Conservation (phyloP, 768 basidiomycete species). For the Filobasidium wieringae region DNA sequence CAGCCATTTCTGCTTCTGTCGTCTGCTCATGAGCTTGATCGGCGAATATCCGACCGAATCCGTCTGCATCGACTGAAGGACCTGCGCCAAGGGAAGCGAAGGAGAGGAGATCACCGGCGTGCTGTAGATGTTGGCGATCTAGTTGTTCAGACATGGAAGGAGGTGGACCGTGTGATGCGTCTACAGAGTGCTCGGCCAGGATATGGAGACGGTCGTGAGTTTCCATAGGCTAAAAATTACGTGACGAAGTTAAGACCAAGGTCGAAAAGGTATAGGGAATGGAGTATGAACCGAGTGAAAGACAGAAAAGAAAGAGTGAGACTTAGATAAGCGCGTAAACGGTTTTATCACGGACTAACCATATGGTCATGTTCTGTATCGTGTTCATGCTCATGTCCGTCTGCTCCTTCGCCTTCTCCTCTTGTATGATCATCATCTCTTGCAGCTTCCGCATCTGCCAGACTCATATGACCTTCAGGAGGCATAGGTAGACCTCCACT, state of each 20-base stretch:
- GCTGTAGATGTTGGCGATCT: conserved; percentile 9
- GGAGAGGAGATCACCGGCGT: conserved; percentile 11
- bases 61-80: not conserved
- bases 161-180: conserved; percentile 9
- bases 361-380: not conserved
- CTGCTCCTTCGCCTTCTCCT: not conserved
- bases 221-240: not conserved
- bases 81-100: conserved; percentile 5
- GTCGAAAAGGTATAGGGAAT: not conserved
- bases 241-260: not conserved
- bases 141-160: conserved; percentile 12
- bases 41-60: not conserved
- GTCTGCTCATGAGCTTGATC: not conserved
- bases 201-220: conserved; percentile 7
- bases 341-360: too few species aligned
- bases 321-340: too few species aligned
- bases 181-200: conserved; percentile 11
- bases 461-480: not conserved
- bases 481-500: not conserved
- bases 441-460: not conserved
- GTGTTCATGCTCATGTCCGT: not conserved
- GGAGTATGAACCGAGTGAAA: too few species aligned
- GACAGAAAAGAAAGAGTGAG: too few species aligned
- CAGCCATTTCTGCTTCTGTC: not conserved
- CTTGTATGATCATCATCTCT: not conserved